Percentiles rank a stretch among this genome's conserved stretches.
Evolutionary conservation across 2,329 filamentous ascomycete genomes (phyloP).

Genomic region (Trichoderma sp.): DNA sequence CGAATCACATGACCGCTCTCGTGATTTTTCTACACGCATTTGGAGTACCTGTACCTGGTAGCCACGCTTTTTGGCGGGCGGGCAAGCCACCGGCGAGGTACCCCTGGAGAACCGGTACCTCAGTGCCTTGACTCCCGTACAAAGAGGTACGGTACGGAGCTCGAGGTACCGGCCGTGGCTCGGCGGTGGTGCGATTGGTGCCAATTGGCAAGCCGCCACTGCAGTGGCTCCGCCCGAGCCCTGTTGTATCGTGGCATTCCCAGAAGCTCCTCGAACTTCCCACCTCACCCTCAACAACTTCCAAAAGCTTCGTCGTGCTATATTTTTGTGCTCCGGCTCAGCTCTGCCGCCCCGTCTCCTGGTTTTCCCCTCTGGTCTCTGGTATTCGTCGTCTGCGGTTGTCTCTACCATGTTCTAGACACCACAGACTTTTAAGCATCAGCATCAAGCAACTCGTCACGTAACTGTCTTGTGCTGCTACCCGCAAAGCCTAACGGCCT

Average conservation of each 20-base stretch:
- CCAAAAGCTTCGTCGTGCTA: slow-evolving; percentile 30
- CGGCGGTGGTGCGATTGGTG: slow-evolving; percentile 21
- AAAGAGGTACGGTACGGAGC: slow-evolving; percentile 8
- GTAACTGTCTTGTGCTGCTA: slow-evolving; percentile 14
- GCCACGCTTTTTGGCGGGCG: not conserved
- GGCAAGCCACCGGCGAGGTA: not conserved
- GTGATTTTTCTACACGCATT: not conserved
- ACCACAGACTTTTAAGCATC: slow-evolving; percentile 30
- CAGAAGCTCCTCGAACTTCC: slow-evolving; percentile 41
- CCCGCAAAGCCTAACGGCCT: slow-evolving; percentile 6
- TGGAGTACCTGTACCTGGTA: not conserved
- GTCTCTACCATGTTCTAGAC: slow-evolving; percentile 44
- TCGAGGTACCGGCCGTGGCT: slow-evolving; percentile 9
- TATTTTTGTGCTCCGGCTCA: slow-evolving; percentile 28
- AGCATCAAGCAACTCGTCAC: slow-evolving; percentile 10
- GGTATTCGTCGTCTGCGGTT: slow-evolving; percentile 38
- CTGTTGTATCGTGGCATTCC: slow-evolving; percentile 28
- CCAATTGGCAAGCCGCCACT: not conserved
- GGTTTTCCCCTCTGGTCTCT: slow-evolving; percentile 44
- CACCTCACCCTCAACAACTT: slow-evolving; percentile 43
- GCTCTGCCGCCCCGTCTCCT: slow-evolving; percentile 39
- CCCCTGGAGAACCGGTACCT: not conserved
- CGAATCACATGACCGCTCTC: not conserved
- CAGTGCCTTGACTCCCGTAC: not conserved
- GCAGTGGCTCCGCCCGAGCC: slow-evolving; percentile 13